Evolutionary conservation across 2,329 filamentous ascomycete genomes (phyloP).

Genomic region (Sporothrix pallida): DNA sequence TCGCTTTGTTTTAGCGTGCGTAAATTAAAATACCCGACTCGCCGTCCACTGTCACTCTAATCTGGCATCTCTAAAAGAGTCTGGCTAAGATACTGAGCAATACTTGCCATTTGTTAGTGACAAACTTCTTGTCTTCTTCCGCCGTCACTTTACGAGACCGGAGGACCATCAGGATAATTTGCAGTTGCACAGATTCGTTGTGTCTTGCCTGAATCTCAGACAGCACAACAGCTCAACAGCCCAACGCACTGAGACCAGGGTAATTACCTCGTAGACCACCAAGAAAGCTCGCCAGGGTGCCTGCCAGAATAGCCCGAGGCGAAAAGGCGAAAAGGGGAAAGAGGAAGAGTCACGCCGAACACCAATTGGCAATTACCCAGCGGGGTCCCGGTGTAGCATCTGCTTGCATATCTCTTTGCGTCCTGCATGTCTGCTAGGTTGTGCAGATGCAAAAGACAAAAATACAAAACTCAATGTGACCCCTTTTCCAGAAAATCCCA

Average conservation of each 20-base stretch:
- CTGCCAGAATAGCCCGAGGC: background rate
- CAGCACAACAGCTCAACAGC: constrained; percentile 1
- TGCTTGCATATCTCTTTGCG: background rate
- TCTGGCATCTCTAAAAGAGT: background rate
- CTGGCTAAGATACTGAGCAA: background rate
- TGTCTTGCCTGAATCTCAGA: constrained; percentile 14
- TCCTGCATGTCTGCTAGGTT: background rate
- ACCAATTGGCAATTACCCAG: constrained; percentile 16
- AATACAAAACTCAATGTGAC: constrained; percentile 2
- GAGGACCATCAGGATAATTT: background rate
- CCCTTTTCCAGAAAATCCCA: constrained; percentile 1
- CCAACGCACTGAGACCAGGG: background rate
- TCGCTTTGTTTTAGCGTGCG: constrained; percentile 27
- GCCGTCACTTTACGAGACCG: background rate
- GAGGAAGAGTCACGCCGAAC: background rate
- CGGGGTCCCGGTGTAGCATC: background rate
- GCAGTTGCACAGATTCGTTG: background rate
- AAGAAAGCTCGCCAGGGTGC: constrained; percentile 8
- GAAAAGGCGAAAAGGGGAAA: background rate
- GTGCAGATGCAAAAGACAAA: background rate
- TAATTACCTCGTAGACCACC: background rate
- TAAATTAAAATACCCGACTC: constrained; percentile 31
- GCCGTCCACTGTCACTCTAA: constrained; percentile 18
- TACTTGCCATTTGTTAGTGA: background rate
- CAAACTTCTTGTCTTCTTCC: background rate